These are phyloP conservation scores for Oryza rufipogon DNA, from an alignment of 176 grass and related monocot genomes.

Conservation along the genomic window DNA sequence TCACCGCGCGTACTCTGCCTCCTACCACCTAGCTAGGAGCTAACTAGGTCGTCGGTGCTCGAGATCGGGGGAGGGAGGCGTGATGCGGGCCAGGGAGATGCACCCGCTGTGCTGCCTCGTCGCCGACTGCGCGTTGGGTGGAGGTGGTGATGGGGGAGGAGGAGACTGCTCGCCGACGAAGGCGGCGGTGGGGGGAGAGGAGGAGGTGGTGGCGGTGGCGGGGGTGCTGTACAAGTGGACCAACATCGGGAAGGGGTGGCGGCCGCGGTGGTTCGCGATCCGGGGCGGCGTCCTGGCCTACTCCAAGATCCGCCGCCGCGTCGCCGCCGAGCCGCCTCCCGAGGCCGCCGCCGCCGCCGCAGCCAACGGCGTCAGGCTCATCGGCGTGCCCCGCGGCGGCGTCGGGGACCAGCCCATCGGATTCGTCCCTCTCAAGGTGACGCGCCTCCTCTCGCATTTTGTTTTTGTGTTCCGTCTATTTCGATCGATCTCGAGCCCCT, in stretches of 20 bases:
- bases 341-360: not conserved
- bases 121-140: conserved; percentile 51
- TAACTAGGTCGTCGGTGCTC: not conserved
- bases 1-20: not conserved
- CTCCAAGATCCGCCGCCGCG: conserved; percentile 75
- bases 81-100: conserved; percentile 75
- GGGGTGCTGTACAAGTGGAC: conserved; percentile 95
- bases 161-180: not conserved
- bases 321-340: conserved; percentile 1
- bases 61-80: not conserved
- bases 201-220: conserved; percentile 42
- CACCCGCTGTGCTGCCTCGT: conserved; percentile 96
- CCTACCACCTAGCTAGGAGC: not conserved
- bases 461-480: not conserved
- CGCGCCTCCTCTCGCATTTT: not conserved
- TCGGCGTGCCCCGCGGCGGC: conserved; percentile 50
- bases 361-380: conserved; percentile 47
- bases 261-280: conserved; percentile 84
- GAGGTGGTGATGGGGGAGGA: not conserved
- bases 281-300: conserved; percentile 80
- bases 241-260: conserved; percentile 90
- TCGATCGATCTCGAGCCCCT: not conserved
- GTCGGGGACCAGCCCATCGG: conserved; percentile 56
- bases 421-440: conserved; percentile 84
- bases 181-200: not conserved